Evolutionary conservation across 1,139 yeast genomes (phyloP).

Genomic region (Yamadazyma trypodendri): DNA sequence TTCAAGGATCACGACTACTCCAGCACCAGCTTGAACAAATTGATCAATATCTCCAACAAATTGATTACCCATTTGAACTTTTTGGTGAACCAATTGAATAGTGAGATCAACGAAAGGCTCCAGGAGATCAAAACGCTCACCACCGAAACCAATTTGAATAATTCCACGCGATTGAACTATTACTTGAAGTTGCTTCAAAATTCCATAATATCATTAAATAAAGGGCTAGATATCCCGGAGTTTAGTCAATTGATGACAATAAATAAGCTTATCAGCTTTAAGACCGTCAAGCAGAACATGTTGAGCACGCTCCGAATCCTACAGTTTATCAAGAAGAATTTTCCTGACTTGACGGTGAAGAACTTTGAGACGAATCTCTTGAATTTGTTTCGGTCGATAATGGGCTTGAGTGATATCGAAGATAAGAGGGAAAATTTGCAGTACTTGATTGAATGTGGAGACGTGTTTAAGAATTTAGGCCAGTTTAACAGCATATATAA

Average conservation of each 20-base stretch:
- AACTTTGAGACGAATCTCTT: slow-evolving; percentile 16
- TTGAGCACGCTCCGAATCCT: slow-evolving; percentile 44
- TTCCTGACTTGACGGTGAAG: slow-evolving; percentile 10
- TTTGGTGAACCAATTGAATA: slow-evolving; percentile 53
- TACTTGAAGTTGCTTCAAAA: slow-evolving; percentile 59
- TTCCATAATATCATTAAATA: slow-evolving; percentile 53
- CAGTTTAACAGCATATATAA: slow-evolving; percentile 49
- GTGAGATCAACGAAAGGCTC: slow-evolving; percentile 25
- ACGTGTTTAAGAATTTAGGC: slow-evolving; percentile 51
- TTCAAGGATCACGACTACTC: slow-evolving; percentile 28
- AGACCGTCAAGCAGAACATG: slow-evolving; percentile 44
- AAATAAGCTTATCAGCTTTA: slow-evolving; percentile 42
- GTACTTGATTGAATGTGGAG: slow-evolving; percentile 44
- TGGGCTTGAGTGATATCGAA: slow-evolving; percentile 16
- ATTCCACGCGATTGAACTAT: slow-evolving; percentile 55
- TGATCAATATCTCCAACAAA: slow-evolving; percentile 31
- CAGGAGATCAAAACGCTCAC: slow-evolving; percentile 15
- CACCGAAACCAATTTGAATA: slow-evolving; percentile 10
- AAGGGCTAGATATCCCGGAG: slow-evolving; percentile 37
- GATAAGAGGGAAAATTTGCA: slow-evolving; percentile 36
- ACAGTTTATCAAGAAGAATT: slow-evolving; percentile 29
- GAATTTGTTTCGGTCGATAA: slow-evolving; percentile 14
- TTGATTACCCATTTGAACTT: slow-evolving; percentile 61
- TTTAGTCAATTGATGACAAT: slow-evolving; percentile 30
- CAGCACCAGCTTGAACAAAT: slow-evolving; percentile 23